phyloP scores from a whole-genome alignment of 2,329 filamentous ascomycete species.

The Aspergillaceae sp. region DNA sequence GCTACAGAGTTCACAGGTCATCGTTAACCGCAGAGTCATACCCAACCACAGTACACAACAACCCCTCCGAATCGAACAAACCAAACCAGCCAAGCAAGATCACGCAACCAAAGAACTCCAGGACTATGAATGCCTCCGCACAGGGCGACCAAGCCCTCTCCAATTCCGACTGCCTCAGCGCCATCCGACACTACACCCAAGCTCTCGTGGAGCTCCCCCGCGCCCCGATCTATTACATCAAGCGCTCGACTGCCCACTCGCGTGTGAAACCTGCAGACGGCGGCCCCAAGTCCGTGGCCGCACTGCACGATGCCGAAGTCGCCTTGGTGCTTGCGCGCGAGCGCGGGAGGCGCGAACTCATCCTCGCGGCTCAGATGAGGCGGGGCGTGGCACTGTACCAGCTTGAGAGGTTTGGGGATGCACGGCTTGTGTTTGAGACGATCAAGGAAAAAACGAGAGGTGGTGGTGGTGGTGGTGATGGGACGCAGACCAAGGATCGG shows the following conservation, averaged over 20 bases:
- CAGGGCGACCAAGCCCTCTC: constrained; percentile 56
- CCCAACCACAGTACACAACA: too few relatives aligned
- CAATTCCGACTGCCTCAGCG: constrained; percentile 55
- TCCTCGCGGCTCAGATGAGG: constrained; percentile 73
- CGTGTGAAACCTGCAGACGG: constrained; percentile 47
- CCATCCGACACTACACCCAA: constrained; percentile 58
- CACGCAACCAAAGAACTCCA: not conserved
- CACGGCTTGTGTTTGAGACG: constrained; percentile 58
- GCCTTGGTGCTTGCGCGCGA: constrained; percentile 55
- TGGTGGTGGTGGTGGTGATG: constrained; percentile 23
- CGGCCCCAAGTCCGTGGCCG: constrained; percentile 34
- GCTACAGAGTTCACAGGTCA: too few relatives aligned
- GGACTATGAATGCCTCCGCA: constrained; percentile 43
- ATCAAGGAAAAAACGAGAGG: constrained; percentile 44
- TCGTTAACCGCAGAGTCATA: too few relatives aligned
- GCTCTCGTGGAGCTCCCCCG: constrained; percentile 55
- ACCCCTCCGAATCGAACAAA: not conserved
- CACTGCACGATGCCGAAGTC: constrained; percentile 61
- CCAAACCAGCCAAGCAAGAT: not conserved
- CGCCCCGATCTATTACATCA: constrained; percentile 71
- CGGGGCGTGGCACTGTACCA: constrained; percentile 66
- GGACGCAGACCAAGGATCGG: constrained; percentile 12
- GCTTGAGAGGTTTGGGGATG: constrained; percentile 64
- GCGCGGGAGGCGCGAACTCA: constrained; percentile 65
- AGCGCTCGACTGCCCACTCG: constrained; percentile 70